These are phyloP conservation scores for Saccharomyces pastorianus DNA, from an alignment of 1,139 yeast species.

Conservation along the genomic window DNA sequence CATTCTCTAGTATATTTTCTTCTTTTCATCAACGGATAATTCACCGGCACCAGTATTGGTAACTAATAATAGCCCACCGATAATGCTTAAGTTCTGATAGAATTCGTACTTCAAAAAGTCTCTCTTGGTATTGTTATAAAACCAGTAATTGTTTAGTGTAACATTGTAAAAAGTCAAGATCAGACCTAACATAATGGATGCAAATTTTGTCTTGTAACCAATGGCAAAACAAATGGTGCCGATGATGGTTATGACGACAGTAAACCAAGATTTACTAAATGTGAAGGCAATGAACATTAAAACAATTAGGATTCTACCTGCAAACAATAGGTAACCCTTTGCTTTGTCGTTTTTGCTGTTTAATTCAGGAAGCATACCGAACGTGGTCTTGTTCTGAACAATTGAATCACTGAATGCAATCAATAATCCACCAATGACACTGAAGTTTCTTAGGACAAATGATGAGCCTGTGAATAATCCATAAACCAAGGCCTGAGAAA, in stretches of 20 bases:
- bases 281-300: slow-evolving; percentile 83
- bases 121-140: slow-evolving; percentile 58
- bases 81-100: slow-evolving; percentile 89
- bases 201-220: slow-evolving; percentile 88
- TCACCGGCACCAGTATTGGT: slow-evolving; percentile 97
- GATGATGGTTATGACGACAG: slow-evolving; percentile 55
- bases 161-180: slow-evolving; percentile 71
- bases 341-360: slow-evolving; percentile 67
- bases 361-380: slow-evolving; percentile 85
- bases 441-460: slow-evolving; percentile 77
- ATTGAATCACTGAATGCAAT: slow-evolving; percentile 87
- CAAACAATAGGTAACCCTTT: slow-evolving; percentile 76
- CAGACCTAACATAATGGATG: slow-evolving; percentile 72
- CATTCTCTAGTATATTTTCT: slow-evolving; percentile 62
- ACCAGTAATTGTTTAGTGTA: slow-evolving; percentile 85
- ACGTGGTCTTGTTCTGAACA: slow-evolving; percentile 65
- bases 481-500: slow-evolving; percentile 80
- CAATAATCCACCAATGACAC: slow-evolving; percentile 87
- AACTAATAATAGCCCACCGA: slow-evolving; percentile 85
- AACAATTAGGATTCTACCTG: slow-evolving; percentile 82
- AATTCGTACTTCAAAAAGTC: slow-evolving; percentile 89
- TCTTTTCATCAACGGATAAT: slow-evolving; percentile 88
- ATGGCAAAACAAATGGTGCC: slow-evolving; percentile 78
- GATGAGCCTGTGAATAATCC: slow-evolving; percentile 78
- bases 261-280: slow-evolving; percentile 64